Base-by-base conservation (phyloP, 768 basidiomycete genomes). In the Melanogaster broomeanus region DNA sequence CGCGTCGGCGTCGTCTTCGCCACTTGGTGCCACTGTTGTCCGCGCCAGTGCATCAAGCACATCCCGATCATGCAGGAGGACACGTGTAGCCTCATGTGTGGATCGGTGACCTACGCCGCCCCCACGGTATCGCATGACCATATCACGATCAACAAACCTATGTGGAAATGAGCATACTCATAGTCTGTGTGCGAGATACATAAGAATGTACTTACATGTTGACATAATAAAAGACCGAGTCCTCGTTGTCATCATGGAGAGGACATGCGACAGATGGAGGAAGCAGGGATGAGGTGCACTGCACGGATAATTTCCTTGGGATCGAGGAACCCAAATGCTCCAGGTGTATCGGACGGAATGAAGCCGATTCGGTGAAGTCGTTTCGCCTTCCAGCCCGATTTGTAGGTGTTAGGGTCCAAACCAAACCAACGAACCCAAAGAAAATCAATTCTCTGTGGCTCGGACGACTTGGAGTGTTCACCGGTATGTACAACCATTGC, bases 291-390 rank as follows among this genome's bases (percentile, higher is more conserved):
- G n/a, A 80, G 52, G 52, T 80, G 77, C 13, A 56, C 59, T 1
- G 56, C 72, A 1, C 70, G 69, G 43, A 81, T 57, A 6, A 81
- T 67, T 2, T 63, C 51, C 4, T 48, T 45, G 0, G 78, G 79
- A 53, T 80, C 70, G 3, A 81, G 31, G 52, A 81, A 80, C 0
- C 77, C 76, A 57, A 79, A 80, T 13, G 73, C 68, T 13, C 50
- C 59, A 0, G 52, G 45, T 19, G 69, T 64, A 1, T 60, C 35
- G 3, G 52, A 45, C 2, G 59, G 46, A 2, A 78, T 49, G 62
- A 78, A 81, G 0, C 69, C 72, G 9, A 82, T 35, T 6, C 65
- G 62, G n/a, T 72, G 75, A 0, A 78, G 61, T 0, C 64, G 60
- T 16, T 63, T 56, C 0, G 46, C 25, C n/a, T n/a, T n/a, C n/a